These are phyloP conservation scores for Clarireedia paspali DNA, from an alignment of 2,329 filamentous ascomycete genomes.

Conservation along the genomic window DNA sequence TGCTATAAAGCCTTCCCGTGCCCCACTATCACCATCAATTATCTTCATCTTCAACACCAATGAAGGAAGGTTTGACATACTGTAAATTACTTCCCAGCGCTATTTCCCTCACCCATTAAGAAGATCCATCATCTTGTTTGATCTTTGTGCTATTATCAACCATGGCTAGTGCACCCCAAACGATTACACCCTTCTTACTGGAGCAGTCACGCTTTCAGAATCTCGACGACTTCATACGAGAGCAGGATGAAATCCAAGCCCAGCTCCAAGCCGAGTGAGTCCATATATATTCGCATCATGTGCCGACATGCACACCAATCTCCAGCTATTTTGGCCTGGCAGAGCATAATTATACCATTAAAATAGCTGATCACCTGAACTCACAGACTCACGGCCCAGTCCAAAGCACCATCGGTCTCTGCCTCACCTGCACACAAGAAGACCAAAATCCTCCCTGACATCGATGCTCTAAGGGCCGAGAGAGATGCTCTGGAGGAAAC, in stretches of 20 bases:
- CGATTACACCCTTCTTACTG: not conserved
- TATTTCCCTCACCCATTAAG: too few species aligned
- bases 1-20: too few species aligned
- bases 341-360: too few species aligned
- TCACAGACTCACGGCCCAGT: not conserved
- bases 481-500: conserved; percentile 16
- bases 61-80: too few species aligned
- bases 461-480: conserved; percentile 11
- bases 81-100: too few species aligned
- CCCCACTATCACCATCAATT: too few species aligned
- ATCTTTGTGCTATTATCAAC: too few species aligned
- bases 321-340: not conserved
- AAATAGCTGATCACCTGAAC: not conserved
- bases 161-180: not conserved
- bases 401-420: not conserved
- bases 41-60: too few species aligned
- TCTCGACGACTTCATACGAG: not conserved
- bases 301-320: too few species aligned
- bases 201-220: not conserved
- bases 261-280: conserved; percentile 2
- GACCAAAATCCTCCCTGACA: conserved; percentile 10
- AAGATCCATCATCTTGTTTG: too few species aligned
- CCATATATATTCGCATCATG: not conserved
- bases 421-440: conserved; percentile 9
- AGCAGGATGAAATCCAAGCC: conserved; percentile 1